Evolutionary conservation across 257 asterid species (phyloP).

Genomic region (Jaltomata sinuosa): DNA sequence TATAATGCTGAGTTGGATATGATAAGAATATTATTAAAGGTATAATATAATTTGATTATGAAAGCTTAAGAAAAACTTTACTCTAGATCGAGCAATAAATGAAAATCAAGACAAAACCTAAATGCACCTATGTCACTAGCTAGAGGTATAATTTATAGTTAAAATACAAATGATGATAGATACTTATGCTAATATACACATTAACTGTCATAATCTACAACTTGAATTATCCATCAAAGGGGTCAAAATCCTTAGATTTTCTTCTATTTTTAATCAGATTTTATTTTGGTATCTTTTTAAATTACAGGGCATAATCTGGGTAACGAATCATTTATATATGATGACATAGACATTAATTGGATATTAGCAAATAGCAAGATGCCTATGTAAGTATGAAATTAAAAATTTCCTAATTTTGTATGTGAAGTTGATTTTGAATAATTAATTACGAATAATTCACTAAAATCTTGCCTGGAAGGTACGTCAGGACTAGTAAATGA

Average conservation of each 20-base stretch:
- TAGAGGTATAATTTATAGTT: background rate
- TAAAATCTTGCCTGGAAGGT: background rate
- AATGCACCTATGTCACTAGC: background rate
- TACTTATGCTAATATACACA: background rate
- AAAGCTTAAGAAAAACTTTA: background rate
- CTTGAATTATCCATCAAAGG: background rate
- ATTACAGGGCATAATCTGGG: background rate
- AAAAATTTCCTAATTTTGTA: background rate
- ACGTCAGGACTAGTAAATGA: background rate
- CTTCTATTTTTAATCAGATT: conserved; percentile 12
- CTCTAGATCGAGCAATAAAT: background rate
- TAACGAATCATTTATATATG: background rate
- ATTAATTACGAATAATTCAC: background rate
- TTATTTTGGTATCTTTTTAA: background rate
- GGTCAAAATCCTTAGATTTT: conserved; percentile 8
- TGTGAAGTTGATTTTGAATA: background rate
- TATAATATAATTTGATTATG: background rate
- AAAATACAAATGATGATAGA: background rate
- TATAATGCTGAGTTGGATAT: background rate
- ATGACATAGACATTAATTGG: background rate
- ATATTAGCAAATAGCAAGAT: background rate
- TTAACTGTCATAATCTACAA: conserved; percentile 2
- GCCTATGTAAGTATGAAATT: background rate
- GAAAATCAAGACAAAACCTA: too few species aligned
- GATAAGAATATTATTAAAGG: background rate